Evolutionary conservation across 2,329 filamentous ascomycete species (phyloP).

Genomic region (Graphiopsis chlorocephala): DNA sequence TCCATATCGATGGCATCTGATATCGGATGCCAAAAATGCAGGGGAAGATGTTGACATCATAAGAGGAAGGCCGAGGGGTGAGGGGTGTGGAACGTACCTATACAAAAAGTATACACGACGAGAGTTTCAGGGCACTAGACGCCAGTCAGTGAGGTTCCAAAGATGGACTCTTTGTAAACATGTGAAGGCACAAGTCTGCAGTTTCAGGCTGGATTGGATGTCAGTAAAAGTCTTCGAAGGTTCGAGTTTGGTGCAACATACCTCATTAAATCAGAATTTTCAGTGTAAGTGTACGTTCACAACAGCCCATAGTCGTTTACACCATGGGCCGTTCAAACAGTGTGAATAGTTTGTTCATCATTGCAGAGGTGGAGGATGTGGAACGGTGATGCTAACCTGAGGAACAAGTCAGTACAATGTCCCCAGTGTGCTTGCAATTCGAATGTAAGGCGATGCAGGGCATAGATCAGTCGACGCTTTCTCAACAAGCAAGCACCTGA

Average conservation of each 20-base stretch:
- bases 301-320: conserved; percentile 47
- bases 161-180: conserved; percentile 3
- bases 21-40: not conserved
- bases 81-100: not conserved
- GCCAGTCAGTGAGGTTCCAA: not conserved
- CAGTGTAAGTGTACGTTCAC: conserved; percentile 58
- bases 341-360: conserved; percentile 69
- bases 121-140: not conserved
- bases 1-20: conserved; percentile 20
- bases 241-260: conserved; percentile 30
- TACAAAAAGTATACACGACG: not conserved
- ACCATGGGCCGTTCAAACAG: conserved; percentile 60
- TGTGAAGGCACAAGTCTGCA: conserved; percentile 31
- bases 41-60: conserved; percentile 22
- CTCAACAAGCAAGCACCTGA: conserved; percentile 62
- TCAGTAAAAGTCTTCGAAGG: conserved; percentile 34
- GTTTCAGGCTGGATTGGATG: conserved; percentile 19
- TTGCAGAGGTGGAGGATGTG: conserved; percentile 37
- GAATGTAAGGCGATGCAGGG: conserved; percentile 15
- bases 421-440: conserved; percentile 1
- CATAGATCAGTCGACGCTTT: conserved; percentile 62
- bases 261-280: conserved; percentile 74
- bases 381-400: conserved; percentile 21
- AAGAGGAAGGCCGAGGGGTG: not conserved
- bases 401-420: conserved; percentile 21